Conservation (phyloP, 2,329 filamentous ascomycete species). For the Seiridium cupressi region DNA sequence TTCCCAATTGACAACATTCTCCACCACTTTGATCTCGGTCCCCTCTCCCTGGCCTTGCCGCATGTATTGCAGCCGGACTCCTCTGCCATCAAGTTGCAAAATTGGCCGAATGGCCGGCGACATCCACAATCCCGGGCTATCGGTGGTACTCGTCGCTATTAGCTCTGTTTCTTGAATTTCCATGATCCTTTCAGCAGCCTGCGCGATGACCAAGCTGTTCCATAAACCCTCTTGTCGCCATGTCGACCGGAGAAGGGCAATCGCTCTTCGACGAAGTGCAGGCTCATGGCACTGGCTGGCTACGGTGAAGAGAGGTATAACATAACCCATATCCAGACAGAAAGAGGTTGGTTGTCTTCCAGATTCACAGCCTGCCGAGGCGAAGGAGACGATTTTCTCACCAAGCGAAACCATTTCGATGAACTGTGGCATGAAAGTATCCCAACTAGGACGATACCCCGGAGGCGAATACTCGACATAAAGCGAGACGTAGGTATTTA, state of each 20-base stretch:
- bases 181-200: slow-evolving; percentile 8
- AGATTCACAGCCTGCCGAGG: background rate
- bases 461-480: slow-evolving; percentile 3
- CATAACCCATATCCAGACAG: slow-evolving; percentile 8
- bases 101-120: background rate
- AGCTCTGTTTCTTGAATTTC: slow-evolving; percentile 1
- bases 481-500: slow-evolving; percentile 1
- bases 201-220: slow-evolving; percentile 5
- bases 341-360: background rate
- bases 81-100: background rate
- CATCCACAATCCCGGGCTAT: background rate
- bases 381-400: slow-evolving; percentile 3
- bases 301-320: slow-evolving; percentile 9
- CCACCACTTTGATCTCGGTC: background rate
- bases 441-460: background rate
- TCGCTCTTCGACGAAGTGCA: background rate
- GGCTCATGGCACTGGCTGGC: slow-evolving; percentile 5
- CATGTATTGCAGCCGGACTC: background rate
- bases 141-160: background rate
- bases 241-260: slow-evolving; percentile 4
- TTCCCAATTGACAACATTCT: background rate
- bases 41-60: background rate
- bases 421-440: slow-evolving; percentile 1
- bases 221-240: slow-evolving; percentile 8
- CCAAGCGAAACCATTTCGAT: background rate